These are phyloP conservation scores for Apiospora aurea DNA, from an alignment of 2,329 filamentous ascomycete species.

Conservation along the genomic window DNA sequence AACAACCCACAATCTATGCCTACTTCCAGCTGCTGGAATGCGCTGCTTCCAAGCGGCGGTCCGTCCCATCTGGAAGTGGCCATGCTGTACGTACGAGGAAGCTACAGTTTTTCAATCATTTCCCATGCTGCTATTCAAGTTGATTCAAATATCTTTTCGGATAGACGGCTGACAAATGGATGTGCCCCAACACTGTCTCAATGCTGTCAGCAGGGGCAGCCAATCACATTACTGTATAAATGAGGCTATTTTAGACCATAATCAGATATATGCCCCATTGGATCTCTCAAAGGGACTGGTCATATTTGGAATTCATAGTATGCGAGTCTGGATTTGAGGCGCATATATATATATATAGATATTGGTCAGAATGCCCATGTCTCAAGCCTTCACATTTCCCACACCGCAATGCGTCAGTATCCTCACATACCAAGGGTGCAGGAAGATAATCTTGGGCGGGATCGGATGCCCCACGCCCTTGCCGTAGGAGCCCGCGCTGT, in stretches of 20 bases:
- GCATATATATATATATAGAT: background rate
- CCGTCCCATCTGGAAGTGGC: background rate
- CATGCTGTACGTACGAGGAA: background rate
- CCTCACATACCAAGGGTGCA: constrained; percentile 42
- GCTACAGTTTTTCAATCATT: background rate
- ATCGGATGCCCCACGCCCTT: constrained; percentile 34
- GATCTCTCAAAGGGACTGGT: background rate
- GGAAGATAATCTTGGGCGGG: constrained; percentile 37
- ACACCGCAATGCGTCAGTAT: constrained; percentile 38
- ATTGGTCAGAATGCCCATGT: background rate
- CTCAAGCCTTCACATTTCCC: constrained; percentile 38
- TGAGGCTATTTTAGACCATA: background rate
- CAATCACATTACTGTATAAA: background rate
- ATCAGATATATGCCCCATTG: too few species aligned
- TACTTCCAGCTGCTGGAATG: background rate
- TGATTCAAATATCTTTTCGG: background rate
- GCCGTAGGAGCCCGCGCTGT: constrained; percentile 35
- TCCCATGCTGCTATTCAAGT: background rate
- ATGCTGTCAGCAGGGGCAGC: constrained; percentile 4
- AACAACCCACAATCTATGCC: background rate
- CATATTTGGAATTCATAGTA: too few species aligned
- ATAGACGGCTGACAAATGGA: background rate
- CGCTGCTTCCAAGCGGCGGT: background rate
- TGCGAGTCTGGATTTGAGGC: background rate
- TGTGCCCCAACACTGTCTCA: background rate